phyloP scores from a whole-genome alignment of 2,329 filamentous ascomycete species.

The Penicillium italicum region DNA sequence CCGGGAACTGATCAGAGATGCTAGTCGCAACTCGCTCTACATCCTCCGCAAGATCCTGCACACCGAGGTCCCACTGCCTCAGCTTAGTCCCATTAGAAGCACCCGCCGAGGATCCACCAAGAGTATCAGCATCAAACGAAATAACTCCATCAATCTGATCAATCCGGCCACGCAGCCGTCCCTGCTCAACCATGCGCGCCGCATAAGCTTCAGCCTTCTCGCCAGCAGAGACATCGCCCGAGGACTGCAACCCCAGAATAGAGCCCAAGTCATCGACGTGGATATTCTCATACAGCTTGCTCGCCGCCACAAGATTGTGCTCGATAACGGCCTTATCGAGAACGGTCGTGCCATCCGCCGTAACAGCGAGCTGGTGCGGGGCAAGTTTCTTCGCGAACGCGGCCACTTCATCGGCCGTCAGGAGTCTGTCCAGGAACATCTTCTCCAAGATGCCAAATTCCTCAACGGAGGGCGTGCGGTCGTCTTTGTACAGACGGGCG shows the following conservation, averaged over 20 bases:
- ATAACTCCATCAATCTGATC: slow-evolving; percentile 90
- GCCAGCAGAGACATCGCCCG: slow-evolving; percentile 46
- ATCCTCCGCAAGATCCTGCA: slow-evolving; percentile 81
- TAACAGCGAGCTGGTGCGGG: slow-evolving; percentile 86
- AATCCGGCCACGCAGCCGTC: slow-evolving; percentile 79
- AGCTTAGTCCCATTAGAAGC: slow-evolving; percentile 60
- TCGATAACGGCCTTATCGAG: slow-evolving; percentile 91
- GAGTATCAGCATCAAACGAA: slow-evolving; percentile 72
- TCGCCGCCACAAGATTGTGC: slow-evolving; percentile 88
- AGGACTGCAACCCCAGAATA: slow-evolving; percentile 67
- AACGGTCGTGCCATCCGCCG: slow-evolving; percentile 86
- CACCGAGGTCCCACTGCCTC: slow-evolving; percentile 83
- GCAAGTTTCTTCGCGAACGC: slow-evolving; percentile 77
- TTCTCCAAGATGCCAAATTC: slow-evolving; percentile 92
- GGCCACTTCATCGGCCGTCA: slow-evolving; percentile 76
- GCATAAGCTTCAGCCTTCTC: slow-evolving; percentile 88
- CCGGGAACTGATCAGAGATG: slow-evolving; percentile 76
- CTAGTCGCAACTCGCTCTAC: slow-evolving; percentile 81
- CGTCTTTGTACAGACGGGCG: slow-evolving; percentile 87
- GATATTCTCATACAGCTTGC: slow-evolving; percentile 74
- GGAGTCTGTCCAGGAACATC: slow-evolving; percentile 88
- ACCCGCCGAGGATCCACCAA: slow-evolving; percentile 57
- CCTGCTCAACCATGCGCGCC: slow-evolving; percentile 93
- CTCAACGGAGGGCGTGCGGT: slow-evolving; percentile 68
- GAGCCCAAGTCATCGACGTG: slow-evolving; percentile 69